Conservation (phyloP, 1,284 basidiomycete genomes). For the Rhodotorula sp. region DNA sequence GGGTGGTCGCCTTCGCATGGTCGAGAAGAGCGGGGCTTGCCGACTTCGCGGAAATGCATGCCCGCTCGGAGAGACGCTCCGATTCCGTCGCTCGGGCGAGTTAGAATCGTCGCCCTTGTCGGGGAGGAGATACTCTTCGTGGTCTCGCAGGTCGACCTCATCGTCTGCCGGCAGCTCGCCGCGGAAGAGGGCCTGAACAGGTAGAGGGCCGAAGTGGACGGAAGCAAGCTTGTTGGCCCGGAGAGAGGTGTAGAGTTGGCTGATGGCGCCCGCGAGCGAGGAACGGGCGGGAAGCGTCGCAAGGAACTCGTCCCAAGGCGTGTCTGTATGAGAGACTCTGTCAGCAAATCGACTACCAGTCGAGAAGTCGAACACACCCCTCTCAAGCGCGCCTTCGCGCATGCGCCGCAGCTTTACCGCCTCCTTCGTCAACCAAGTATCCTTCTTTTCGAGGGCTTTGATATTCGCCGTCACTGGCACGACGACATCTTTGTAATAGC, state of each 20-base stretch:
- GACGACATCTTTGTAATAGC: constrained; percentile 79
- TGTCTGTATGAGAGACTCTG: not conserved
- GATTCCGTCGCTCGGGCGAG: constrained; percentile 51
- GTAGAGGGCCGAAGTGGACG: constrained; percentile 26
- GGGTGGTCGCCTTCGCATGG: constrained; percentile 30
- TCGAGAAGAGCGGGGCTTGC: constrained; percentile 35
- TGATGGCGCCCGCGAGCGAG: constrained; percentile 31
- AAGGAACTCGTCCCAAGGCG: constrained; percentile 18
- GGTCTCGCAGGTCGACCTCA: constrained; percentile 15
- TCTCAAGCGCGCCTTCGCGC: constrained; percentile 58
- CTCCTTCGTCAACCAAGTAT: constrained; percentile 72
- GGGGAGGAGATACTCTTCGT: constrained; percentile 18
- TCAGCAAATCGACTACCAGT: not conserved
- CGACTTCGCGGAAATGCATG: constrained; percentile 17
- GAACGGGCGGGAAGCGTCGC: constrained; percentile 24
- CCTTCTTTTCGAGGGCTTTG: constrained; percentile 72
- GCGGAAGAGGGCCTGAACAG: constrained; percentile 36
- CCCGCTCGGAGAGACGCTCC: constrained; percentile 19
- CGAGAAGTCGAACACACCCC: constrained; percentile 15
- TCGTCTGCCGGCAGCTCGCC: constrained; percentile 38
- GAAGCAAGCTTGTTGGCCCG: constrained; percentile 32
- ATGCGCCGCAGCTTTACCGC: constrained; percentile 66
- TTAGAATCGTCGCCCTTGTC: constrained; percentile 54
- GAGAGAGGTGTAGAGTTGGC: constrained; percentile 31
- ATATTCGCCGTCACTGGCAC: constrained; percentile 67